Base-by-base conservation (phyloP, 331 rosid genomes). In the Quercus tomentella region DNA sequence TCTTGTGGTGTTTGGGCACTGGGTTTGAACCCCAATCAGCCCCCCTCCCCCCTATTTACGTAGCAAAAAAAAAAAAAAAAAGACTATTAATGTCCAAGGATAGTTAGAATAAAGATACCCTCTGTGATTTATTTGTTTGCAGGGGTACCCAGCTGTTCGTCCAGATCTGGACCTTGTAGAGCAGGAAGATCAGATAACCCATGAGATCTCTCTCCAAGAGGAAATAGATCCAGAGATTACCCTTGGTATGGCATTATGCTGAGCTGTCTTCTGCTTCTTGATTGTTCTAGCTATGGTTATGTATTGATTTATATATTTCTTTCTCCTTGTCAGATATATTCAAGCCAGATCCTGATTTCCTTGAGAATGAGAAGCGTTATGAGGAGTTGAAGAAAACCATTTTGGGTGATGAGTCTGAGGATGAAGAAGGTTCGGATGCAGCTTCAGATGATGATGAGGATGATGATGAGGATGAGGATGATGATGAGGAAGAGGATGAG, bases 121-220 rank as follows among this genome's bases (percentile, higher is more conserved):
- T 43, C 23, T 75, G n/a, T 26, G n/a, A 75, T 66, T 71, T 69
- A 33, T 86, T 66, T 61, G 12, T 76, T 74, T 81, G 63, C 91
- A 95, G 99, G 99, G 99, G 35, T 87, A 93, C 84, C 97, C 97
- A 45, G 98, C 94, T 56, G 92, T 93, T 77, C 94, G 96, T 75
- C 98, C 98, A 11, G 97, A 95, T 54, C 70, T 93, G 68, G 99
- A 95, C 86, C 98, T 95, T 63, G 99, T 93, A 70, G 99, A 95
- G 84, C 93, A 85, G 86, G 96, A 95, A 87, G 99, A 95, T 85
- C 99, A 95, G 79, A 81, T 91, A 75, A 93, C 98, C 0, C 98
- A 95, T 82, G 97, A 91, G 85, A 86, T 93, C 18, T 91, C 98
- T 70, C 88, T 95, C 81, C 90, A 91, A 76, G 99, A 91, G 81